A percentile compares a stretch with the other conserved stretches of the same genome.
Evolutionary conservation across 345 rosid species (phyloP).

Genomic region (Hibiscus trionum): DNA sequence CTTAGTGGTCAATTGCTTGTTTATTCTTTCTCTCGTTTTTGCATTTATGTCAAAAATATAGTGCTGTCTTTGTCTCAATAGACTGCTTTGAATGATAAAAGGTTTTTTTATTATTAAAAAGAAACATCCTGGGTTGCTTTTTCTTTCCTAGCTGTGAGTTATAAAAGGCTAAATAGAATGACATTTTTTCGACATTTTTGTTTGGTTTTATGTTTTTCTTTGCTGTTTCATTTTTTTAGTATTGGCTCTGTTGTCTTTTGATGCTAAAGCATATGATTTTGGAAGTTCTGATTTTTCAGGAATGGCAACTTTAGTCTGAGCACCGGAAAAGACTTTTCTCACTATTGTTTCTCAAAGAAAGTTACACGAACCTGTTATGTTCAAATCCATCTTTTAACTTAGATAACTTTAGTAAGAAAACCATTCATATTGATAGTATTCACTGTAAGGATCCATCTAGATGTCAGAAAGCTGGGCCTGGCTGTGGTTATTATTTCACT

Average conservation of each 20-base stretch:
- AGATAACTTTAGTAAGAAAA: background rate
- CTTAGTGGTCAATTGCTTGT: background rate
- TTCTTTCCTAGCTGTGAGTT: background rate
- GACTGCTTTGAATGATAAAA: background rate
- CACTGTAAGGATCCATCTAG: background rate
- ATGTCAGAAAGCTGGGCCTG: background rate
- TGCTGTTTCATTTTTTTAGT: background rate
- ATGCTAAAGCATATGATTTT: background rate
- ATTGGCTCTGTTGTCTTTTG: background rate
- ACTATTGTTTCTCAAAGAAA: background rate
- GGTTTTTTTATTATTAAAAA: background rate
- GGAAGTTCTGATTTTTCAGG: background rate
- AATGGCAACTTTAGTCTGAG: background rate
- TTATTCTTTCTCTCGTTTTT: background rate
- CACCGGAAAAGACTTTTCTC: background rate
- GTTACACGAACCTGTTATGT: background rate
- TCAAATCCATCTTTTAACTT: background rate
- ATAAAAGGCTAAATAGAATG: background rate
- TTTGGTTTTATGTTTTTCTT: background rate
- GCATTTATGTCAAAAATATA: background rate
- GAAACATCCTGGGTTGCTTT: background rate
- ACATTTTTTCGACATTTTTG: background rate
- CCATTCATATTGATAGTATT: background rate
- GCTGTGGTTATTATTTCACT: background rate
- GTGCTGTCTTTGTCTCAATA: background rate